Percentiles rank a stretch among this genome's conserved stretches.
These are phyloP conservation scores for Trichothecium roseum DNA, from an alignment of 2,329 filamentous ascomycete genomes.

Conservation along the genomic window DNA sequence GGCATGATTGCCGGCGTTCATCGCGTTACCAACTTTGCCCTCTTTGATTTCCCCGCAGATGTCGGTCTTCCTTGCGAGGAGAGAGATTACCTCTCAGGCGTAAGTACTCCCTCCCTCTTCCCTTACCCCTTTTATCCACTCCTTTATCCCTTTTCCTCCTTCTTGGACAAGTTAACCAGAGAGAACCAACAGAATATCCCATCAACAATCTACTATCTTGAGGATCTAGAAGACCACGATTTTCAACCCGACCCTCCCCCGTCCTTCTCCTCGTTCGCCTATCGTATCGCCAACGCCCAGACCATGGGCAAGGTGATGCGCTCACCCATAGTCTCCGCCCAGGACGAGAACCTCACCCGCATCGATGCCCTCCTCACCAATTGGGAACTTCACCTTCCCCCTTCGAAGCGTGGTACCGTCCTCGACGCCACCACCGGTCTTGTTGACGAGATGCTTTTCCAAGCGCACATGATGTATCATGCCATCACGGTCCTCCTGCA, in stretches of 20 bases:
- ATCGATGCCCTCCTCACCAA: slow-evolving; percentile 50
- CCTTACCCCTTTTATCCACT: background rate
- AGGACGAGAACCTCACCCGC: slow-evolving; percentile 39
- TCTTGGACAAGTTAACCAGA: too few relatives aligned
- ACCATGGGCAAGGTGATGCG: slow-evolving; percentile 69
- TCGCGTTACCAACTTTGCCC: slow-evolving; percentile 57
- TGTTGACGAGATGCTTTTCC: slow-evolving; percentile 85
- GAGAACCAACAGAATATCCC: slow-evolving; percentile 48
- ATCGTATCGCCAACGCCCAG: slow-evolving; percentile 70
- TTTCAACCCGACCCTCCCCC: slow-evolving; percentile 56
- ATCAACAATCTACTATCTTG: slow-evolving; percentile 45
- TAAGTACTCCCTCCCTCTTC: slow-evolving; percentile 23
- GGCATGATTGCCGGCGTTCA: slow-evolving; percentile 77
- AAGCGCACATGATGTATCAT: slow-evolving; percentile 70
- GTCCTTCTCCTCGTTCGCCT: slow-evolving; percentile 74
- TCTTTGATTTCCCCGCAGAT: slow-evolving; percentile 56
- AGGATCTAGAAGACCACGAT: slow-evolving; percentile 67
- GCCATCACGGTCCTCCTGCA: slow-evolving; percentile 65
- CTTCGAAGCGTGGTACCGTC: slow-evolving; percentile 58
- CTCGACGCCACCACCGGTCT: slow-evolving; percentile 49
- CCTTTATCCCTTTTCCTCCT: too few relatives aligned
- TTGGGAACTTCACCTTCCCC: slow-evolving; percentile 72
- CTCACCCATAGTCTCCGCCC: slow-evolving; percentile 37
- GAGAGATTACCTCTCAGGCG: slow-evolving; percentile 52
- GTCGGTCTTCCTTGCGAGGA: slow-evolving; percentile 77